These are phyloP conservation scores for Aspergillus melleus DNA, from an alignment of 2,329 filamentous ascomycete genomes.

Conservation along the genomic window DNA sequence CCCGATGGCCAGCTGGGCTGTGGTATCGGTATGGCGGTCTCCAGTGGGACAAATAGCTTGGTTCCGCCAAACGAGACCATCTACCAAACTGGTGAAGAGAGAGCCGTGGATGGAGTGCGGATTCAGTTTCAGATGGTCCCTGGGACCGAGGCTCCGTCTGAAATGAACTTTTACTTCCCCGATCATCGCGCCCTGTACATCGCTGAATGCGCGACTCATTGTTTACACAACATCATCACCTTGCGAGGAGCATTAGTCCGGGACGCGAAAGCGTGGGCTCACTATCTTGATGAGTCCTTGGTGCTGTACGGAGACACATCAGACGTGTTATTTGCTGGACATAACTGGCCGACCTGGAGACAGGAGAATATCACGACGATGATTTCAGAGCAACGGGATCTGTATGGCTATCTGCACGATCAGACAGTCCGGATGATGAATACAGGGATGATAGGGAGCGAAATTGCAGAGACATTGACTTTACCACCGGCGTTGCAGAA, in stretches of 20 bases:
- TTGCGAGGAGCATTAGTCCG: constrained; percentile 44
- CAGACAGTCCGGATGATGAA: constrained; percentile 45
- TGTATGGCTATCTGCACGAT: constrained; percentile 44
- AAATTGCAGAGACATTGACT: constrained; percentile 42
- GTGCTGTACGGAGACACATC: constrained; percentile 33
- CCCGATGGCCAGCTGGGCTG: constrained; percentile 39
- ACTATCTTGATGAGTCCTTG: constrained; percentile 42
- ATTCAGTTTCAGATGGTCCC: constrained; percentile 46
- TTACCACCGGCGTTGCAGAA: constrained; percentile 35
- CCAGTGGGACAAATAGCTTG: constrained; percentile 31
- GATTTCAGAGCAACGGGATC: constrained; percentile 40
- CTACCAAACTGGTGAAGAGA: constrained; percentile 31
- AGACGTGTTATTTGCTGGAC: constrained; percentile 40
- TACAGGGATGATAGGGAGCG: constrained; percentile 35
- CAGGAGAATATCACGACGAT: constrained; percentile 21
- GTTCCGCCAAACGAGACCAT: constrained; percentile 39
- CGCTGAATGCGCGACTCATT: constrained; percentile 42
- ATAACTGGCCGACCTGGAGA: constrained; percentile 49
- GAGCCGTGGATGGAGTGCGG: constrained; percentile 35
- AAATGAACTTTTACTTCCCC: constrained; percentile 46
- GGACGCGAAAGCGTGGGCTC: constrained; percentile 43
- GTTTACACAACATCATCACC: constrained; percentile 46
- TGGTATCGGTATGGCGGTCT: constrained; percentile 37
- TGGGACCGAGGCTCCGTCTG: constrained; percentile 45
- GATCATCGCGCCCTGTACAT: constrained; percentile 38